phyloP scores from a whole-genome alignment of 2,329 filamentous ascomycete genomes.

The Xylariaceae sp. region DNA sequence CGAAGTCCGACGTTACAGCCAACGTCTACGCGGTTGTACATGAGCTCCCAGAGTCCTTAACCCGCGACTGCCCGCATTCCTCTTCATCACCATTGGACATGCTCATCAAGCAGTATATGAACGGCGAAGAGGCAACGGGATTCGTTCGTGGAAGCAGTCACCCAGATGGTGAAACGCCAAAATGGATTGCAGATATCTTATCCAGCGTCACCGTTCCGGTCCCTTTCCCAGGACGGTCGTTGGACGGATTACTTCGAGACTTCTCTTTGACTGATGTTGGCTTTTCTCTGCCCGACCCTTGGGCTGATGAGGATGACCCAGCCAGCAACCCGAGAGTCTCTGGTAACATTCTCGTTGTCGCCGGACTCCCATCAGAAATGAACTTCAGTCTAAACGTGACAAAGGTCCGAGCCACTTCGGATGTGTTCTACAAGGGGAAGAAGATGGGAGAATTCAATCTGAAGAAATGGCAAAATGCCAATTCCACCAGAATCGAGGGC shows the following conservation, averaged over 20 bases:
- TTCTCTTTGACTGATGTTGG: slow-evolving; percentile 84
- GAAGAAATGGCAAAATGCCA: slow-evolving; percentile 77
- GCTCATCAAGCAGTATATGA: slow-evolving; percentile 77
- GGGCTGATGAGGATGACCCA: slow-evolving; percentile 71
- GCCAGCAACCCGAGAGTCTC: slow-evolving; percentile 76
- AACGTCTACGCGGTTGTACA: slow-evolving; percentile 70
- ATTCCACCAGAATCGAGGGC: slow-evolving; percentile 67
- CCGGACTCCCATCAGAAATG: slow-evolving; percentile 79
- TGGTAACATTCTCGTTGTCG: slow-evolving; percentile 75
- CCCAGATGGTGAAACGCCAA: slow-evolving; percentile 65
- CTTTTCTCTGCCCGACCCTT: slow-evolving; percentile 78
- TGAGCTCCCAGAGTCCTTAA: slow-evolving; percentile 71
- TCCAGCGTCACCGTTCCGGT: slow-evolving; percentile 80
- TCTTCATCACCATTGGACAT: slow-evolving; percentile 80
- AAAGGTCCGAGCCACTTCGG: slow-evolving; percentile 70
- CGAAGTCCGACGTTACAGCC: slow-evolving; percentile 64
- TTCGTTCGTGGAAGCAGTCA: slow-evolving; percentile 78
- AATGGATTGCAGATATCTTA: slow-evolving; percentile 79
- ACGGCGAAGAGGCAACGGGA: slow-evolving; percentile 73
- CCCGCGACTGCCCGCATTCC: slow-evolving; percentile 70
- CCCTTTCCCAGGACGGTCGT: slow-evolving; percentile 75
- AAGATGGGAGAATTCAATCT: slow-evolving; percentile 82
- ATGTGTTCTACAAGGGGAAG: slow-evolving; percentile 74
- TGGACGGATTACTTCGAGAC: slow-evolving; percentile 81
- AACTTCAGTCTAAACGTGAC: slow-evolving; percentile 81